phyloP scores from a whole-genome alignment of 73 alveolate species.

The Paramecium octaurelia region DNA sequence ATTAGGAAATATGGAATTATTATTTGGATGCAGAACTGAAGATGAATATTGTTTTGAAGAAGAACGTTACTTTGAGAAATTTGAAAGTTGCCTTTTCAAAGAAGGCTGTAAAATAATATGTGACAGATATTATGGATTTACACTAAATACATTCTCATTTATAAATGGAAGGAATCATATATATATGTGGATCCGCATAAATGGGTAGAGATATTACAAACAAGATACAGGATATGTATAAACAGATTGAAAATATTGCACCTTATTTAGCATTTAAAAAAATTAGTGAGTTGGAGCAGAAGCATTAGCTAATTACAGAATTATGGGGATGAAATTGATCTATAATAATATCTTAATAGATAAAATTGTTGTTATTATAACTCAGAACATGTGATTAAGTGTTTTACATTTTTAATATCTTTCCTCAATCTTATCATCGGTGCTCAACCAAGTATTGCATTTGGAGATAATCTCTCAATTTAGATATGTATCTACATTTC shows the following conservation, averaged over 20 bases:
- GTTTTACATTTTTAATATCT: neutral
- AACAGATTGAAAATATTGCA: neutral
- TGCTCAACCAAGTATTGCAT: neutral
- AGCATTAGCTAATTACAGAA: slow-evolving; percentile 37
- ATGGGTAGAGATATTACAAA: slow-evolving; percentile 44
- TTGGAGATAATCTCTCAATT: neutral
- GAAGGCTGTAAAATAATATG: slow-evolving; percentile 72
- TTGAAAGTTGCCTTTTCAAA: slow-evolving; percentile 74
- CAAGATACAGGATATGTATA: slow-evolving; percentile 19
- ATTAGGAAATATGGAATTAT: slow-evolving; percentile 18
- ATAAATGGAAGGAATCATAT: neutral
- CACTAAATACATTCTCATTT: slow-evolving; percentile 3
- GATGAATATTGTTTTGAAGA: slow-evolving; percentile 70
- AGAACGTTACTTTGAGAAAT: slow-evolving; percentile 62
- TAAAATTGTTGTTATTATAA: neutral
- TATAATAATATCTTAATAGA: neutral
- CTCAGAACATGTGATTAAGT: neutral
- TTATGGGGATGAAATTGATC: slow-evolving; percentile 61
- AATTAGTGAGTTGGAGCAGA: neutral
- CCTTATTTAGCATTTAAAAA: slow-evolving; percentile 57
- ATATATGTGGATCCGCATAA: slow-evolving; percentile 54
- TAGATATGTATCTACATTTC: neutral
- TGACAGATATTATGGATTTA: slow-evolving; percentile 70
- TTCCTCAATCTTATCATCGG: neutral
- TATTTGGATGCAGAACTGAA: slow-evolving; percentile 71